A percentile compares a stretch with the other conserved stretches of the same genome.
Evolutionary conservation across 169 alveolate species (phyloP).

Genomic region (Eimeria tenella): DNA sequence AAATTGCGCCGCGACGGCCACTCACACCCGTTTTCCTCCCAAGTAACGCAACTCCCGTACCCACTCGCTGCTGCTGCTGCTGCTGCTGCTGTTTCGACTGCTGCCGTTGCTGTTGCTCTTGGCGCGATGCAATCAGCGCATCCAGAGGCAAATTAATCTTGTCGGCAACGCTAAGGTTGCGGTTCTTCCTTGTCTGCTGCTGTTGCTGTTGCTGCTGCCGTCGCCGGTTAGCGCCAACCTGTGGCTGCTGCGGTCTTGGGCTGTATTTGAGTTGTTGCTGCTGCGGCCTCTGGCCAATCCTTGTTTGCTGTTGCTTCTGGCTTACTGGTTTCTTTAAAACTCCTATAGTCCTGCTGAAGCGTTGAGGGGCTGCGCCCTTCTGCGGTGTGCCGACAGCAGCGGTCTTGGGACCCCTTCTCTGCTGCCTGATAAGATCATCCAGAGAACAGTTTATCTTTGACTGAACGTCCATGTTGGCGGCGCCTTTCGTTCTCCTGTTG

Average conservation of each 20-base stretch:
- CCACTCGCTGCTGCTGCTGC: conserved; percentile 10
- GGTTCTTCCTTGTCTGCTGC: conserved; percentile 33
- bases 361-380: conserved; percentile 68
- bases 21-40: neutral
- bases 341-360: conserved; percentile 19
- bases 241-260: conserved; percentile 23
- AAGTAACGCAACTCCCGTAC: neutral
- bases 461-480: conserved; percentile 61
- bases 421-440: conserved; percentile 72
- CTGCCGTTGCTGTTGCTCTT: conserved; percentile 28
- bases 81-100: conserved; percentile 6
- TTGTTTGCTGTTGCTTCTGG: conserved; percentile 48
- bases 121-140: conserved; percentile 41
- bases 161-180: neutral
- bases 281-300: conserved; percentile 22
- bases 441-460: conserved; percentile 74
- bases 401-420: conserved; percentile 32
- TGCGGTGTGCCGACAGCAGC: neutral
- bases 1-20: conserved; percentile 55
- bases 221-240: conserved; percentile 5
- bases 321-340: neutral
- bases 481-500: neutral
- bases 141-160: conserved; percentile 41
- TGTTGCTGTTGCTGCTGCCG: conserved; percentile 24
- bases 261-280: conserved; percentile 42